These are phyloP conservation scores for Elsinoe batatas DNA, from an alignment of 2,329 filamentous ascomycete species.

Conservation along the genomic window DNA sequence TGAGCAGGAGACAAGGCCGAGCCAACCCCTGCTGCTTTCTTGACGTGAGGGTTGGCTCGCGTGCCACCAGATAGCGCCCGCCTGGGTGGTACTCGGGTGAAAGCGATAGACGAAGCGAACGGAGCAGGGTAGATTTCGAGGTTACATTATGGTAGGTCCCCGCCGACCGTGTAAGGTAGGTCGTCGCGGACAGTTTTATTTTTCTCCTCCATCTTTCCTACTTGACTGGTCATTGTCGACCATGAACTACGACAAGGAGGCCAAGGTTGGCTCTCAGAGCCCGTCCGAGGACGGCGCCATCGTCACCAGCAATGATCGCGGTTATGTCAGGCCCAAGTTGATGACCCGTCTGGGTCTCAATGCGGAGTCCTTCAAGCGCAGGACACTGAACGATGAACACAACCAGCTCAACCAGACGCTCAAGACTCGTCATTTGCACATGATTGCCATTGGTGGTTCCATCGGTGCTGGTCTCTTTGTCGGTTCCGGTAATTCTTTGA, in stretches of 20 bases:
- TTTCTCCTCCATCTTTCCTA: background rate
- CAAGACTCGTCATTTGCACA: conserved; percentile 25
- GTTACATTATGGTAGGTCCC: background rate
- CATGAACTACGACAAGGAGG: conserved; percentile 11
- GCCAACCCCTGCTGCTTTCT: background rate
- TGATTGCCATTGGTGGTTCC: conserved; percentile 27
- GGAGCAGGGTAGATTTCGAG: too few relatives aligned
- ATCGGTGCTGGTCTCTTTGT: conserved; percentile 49
- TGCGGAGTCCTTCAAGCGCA: conserved; percentile 23
- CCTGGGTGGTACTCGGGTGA: background rate
- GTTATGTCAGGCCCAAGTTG: conserved; percentile 13
- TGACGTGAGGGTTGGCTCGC: background rate
- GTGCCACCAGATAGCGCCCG: conserved; percentile 10
- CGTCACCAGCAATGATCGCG: conserved; percentile 5
- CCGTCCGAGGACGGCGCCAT: conserved; percentile 3
- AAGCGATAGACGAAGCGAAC: background rate
- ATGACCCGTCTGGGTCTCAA: conserved; percentile 25
- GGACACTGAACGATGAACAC: conserved; percentile 24
- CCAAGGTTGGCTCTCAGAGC: conserved; percentile 4
- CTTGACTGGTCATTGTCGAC: background rate
- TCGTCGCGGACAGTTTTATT: conserved; percentile 5
- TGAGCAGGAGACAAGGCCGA: conserved; percentile 3
- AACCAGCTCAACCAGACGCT: conserved; percentile 26
- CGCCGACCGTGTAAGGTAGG: background rate
- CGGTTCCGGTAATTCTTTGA: conserved; percentile 39